Base-by-base conservation (phyloP, 805 yeast genomes). In the Kockiozyma suomiensis region DNA sequence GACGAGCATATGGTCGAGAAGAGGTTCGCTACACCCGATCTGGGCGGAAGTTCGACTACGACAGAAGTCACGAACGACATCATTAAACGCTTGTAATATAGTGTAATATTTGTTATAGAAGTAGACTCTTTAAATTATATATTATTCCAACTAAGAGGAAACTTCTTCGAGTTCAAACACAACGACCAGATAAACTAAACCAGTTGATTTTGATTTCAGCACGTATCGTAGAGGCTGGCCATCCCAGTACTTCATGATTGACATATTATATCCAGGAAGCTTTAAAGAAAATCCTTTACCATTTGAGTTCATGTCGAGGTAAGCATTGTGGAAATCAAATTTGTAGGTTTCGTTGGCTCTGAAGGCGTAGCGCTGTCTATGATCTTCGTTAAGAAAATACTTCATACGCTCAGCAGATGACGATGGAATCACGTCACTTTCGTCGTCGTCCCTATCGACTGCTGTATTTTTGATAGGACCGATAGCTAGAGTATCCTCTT, bases 11-110 rank as follows among this genome's bases (percentile, higher is more conserved):
- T 94, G 78, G 77, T 82, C 68, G 97, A 87, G 74, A 88, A 89
- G 74, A 74, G 79, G 65, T 78, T 86, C 73, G 85, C 83, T 76
- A 93, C 99, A 42, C 98, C 98, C 60, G 99, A 94, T 76, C 80
- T 94, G 72, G 98, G 98, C 66, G 99, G 99, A 72, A 78, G 79
- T 59, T 84, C 94, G 58, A 74, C 94, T 56, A 93, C 98, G 64
- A 87, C 87, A 70, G 86, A 93, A 68, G 99, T 94, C 64, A 77
- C 88, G 65, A 87, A 85, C 62, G 98, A 94, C 75, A 84, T 94
- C 66, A 78, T 94, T 70, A 78, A 77, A 68, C 75, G 85, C 63
- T 69, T 82, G 38, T 79, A 74, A 70, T 56, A 58, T 56, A 13
- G 13, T 13, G 32, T 7, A 2, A 2, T 47, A 47, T 10, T 52